Conservation (phyloP, 2,329 filamentous ascomycete species). For the Cladosporium sp. region DNA sequence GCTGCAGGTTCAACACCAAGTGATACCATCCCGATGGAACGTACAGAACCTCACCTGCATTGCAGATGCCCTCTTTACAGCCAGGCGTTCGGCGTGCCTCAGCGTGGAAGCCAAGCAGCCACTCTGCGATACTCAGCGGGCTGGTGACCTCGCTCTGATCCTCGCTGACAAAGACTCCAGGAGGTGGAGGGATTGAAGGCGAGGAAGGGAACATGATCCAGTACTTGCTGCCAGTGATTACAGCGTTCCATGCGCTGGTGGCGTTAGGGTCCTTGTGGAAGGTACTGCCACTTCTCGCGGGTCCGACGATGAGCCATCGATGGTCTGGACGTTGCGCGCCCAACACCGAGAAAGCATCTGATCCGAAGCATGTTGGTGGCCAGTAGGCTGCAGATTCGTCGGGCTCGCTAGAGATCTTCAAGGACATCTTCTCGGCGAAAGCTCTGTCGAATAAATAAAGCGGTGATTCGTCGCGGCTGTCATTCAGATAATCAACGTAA, state of each 20-base stretch:
- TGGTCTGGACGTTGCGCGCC: conserved; percentile 78
- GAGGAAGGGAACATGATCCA: conserved; percentile 97
- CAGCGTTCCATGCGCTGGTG: conserved; percentile 88
- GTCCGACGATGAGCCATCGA: conserved; percentile 90
- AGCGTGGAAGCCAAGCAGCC: conserved; percentile 84
- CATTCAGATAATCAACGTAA: conserved; percentile 79
- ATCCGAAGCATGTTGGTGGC: conserved; percentile 79
- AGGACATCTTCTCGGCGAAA: conserved; percentile 82
- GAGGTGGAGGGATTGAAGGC: conserved; percentile 63
- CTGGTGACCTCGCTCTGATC: conserved; percentile 93
- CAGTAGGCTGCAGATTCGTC: conserved; percentile 64
- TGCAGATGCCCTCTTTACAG: conserved; percentile 83
- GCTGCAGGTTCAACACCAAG: conserved; percentile 84
- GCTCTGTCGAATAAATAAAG: conserved; percentile 87
- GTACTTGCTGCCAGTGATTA: conserved; percentile 87
- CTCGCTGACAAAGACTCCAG: conserved; percentile 83
- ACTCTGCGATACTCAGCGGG: conserved; percentile 94
- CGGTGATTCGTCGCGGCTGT: conserved; percentile 81
- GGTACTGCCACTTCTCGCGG: conserved; percentile 82
- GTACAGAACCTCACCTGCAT: conserved; percentile 81
- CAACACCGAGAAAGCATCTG: conserved; percentile 79
- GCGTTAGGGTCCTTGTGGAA: conserved; percentile 84
- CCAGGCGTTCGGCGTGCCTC: conserved; percentile 74
- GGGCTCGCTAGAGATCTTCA: conserved; percentile 52
- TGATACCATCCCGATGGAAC: conserved; percentile 98